Evolutionary conservation across 129 eudicot species (phyloP), one percentile per base, ranked within the genome.

Genomic region (Chrysanthemum seticuspe): DNA sequence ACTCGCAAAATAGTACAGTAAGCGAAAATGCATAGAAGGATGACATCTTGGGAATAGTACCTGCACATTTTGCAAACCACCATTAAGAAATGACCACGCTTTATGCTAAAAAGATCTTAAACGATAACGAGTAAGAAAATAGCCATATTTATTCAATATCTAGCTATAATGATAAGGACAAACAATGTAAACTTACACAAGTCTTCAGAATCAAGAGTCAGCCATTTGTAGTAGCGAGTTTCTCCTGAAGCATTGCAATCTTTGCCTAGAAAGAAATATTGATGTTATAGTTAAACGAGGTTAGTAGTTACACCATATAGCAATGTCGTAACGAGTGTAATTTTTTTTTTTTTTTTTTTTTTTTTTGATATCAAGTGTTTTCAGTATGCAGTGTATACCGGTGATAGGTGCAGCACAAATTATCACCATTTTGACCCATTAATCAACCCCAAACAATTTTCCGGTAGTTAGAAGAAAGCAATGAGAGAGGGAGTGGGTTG

Each of bases 191-290:
- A 67, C 69, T 19, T 3, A 62, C 31, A 12, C 8, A 23, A 9
- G 23, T 36, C 57, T 75, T 65, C 44, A 62, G 59, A 40, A 52
- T 77, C 65, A 52, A 47, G 40, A 51, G 40, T 78, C 66, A 71
- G 31, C 61, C 21, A 68, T 65, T 56, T 67, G 83, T 25, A 60
- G 76, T 65, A 36, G 80, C 62, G 23, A 84, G 61, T 80, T 88
- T 86, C 83, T 91, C 92, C 58, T 79, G 85, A 78, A 91, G 92
- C 87, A 62, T 82, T 60, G 85, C 79, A 44, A 88, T 69, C 74
- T 90, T 83, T 49, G 72, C 92, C 97, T 91, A 84, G 45, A 62
- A 74, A 14, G 15, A 71, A 55, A 63, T 11, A 27, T 14, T 40
- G 27, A 52, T 0, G 34, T 40, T 40, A 40, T 40, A 40, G 10